Evolutionary conservation across 331 rosid genomes (phyloP).

Genomic region (Acacia pycnantha): DNA sequence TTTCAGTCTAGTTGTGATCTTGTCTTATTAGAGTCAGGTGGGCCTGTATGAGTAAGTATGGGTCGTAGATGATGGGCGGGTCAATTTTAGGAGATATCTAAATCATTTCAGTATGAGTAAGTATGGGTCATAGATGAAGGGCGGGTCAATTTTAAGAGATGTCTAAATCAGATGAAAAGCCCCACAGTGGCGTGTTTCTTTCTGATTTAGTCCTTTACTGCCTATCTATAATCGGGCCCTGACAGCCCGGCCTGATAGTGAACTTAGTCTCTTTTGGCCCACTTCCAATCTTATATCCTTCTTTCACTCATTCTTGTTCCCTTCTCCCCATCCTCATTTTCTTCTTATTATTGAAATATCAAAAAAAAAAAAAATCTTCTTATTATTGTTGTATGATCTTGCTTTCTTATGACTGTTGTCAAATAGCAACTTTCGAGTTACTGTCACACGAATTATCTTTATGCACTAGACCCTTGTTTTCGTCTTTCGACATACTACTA

Average conservation of each 20-base stretch:
- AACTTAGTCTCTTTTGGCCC: conserved; percentile 27
- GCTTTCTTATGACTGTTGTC: not conserved
- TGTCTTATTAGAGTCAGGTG: conserved; percentile 44
- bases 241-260: conserved; percentile 53
- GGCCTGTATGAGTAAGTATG: conserved; percentile 34
- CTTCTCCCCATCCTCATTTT: not conserved
- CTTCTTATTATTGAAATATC: no score
- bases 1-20: conserved; percentile 40
- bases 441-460: not conserved
- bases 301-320: not conserved
- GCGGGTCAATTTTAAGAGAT: conserved; percentile 14
- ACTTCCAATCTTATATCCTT: conserved; percentile 18
- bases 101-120: not conserved
- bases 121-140: conserved; percentile 27
- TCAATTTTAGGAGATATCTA: not conserved
- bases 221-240: conserved; percentile 33
- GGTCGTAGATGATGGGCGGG: conserved; percentile 29
- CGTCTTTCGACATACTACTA: not conserved
- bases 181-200: not conserved
- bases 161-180: not conserved
- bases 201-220: not conserved
- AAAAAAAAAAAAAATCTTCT: no score
- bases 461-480: not conserved
- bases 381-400: not conserved
- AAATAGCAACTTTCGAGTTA: not conserved